phyloP scores from a whole-genome alignment of 2,329 filamentous ascomycete genomes.

The Talaromyces albobiverticillius region DNA sequence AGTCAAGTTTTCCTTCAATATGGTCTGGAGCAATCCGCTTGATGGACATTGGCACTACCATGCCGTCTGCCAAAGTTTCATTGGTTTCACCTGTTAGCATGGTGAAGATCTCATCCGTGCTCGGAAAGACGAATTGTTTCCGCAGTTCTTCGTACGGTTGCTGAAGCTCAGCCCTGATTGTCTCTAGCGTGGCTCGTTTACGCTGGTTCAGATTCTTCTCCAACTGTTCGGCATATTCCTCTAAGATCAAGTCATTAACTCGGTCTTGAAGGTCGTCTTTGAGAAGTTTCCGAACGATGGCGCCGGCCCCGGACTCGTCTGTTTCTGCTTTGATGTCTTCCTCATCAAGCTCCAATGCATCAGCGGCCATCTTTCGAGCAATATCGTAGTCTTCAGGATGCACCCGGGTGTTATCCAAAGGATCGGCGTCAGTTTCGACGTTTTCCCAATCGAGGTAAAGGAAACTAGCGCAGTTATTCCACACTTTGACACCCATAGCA shows the following conservation, averaged over 20 bases:
- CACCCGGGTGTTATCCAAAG: slow-evolving; percentile 92
- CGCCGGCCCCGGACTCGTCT: slow-evolving; percentile 82
- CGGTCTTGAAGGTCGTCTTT: slow-evolving; percentile 90
- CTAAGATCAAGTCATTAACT: slow-evolving; percentile 91
- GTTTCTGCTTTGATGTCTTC: slow-evolving; percentile 95
- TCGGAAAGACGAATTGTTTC: slow-evolving; percentile 69
- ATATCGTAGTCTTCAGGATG: slow-evolving; percentile 98
- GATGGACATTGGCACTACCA: slow-evolving; percentile 88
- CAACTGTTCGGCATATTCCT: slow-evolving; percentile 95
- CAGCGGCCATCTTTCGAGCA: slow-evolving; percentile 95
- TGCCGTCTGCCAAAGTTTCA: slow-evolving; percentile 78
- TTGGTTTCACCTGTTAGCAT: slow-evolving; percentile 94
- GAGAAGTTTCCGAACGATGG: slow-evolving; percentile 92
- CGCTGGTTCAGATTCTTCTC: slow-evolving; percentile 89
- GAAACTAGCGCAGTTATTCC: slow-evolving; percentile 97
- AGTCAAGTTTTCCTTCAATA: slow-evolving; percentile 89
- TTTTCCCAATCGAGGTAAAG: slow-evolving; percentile 84
- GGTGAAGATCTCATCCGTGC: slow-evolving; percentile 80
- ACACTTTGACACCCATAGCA: slow-evolving; percentile 85
- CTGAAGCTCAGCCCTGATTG: slow-evolving; percentile 89
- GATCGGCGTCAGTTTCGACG: slow-evolving; percentile 79
- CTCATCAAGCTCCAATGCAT: slow-evolving; percentile 93
- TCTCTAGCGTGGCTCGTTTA: slow-evolving; percentile 93
- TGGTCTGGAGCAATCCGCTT: slow-evolving; percentile 88
- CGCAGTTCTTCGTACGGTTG: slow-evolving; percentile 92